Evolutionary conservation across 2,329 filamentous ascomycete genomes (phyloP).

Genomic region (Aspergillus brasiliensis): DNA sequence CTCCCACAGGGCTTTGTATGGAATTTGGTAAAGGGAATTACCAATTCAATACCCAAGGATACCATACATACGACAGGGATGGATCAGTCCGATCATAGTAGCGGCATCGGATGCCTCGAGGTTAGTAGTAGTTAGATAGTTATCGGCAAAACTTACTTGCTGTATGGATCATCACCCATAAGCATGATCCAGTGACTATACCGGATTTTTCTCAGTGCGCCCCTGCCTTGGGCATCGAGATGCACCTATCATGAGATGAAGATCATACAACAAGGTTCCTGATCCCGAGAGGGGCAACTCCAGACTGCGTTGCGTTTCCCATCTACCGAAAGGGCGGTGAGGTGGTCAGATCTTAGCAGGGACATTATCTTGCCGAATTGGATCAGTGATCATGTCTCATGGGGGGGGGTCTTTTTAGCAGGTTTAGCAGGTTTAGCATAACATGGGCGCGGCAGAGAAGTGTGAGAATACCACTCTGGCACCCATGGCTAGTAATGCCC

Average conservation of each 20-base stretch:
- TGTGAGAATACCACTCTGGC: background rate
- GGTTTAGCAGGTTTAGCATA: conserved; percentile 3
- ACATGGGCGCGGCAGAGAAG: conserved; percentile 1
- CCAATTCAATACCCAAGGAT: background rate
- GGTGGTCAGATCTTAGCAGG: conserved; percentile 5
- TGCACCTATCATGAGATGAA: background rate
- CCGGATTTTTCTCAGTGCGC: background rate
- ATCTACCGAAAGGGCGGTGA: conserved; percentile 10
- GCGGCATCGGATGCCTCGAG: too few relatives aligned
- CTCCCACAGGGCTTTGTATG: background rate
- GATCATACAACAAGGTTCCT: conserved; percentile 2
- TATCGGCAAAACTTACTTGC: background rate
- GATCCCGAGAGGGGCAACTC: background rate
- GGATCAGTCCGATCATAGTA: background rate
- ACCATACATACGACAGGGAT: conserved; percentile 3
- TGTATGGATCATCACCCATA: background rate
- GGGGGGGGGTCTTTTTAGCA: background rate
- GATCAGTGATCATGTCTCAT: background rate
- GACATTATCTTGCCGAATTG: conserved; percentile 1
- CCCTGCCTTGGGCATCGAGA: background rate
- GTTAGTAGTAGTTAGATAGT: background rate
- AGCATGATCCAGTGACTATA: background rate
- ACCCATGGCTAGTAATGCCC: conserved; percentile 12
- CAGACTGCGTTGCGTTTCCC: background rate
- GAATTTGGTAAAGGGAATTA: background rate